phyloP scores from a whole-genome alignment of 345 rosid genomes.

The Hibiscus mutabilis region DNA sequence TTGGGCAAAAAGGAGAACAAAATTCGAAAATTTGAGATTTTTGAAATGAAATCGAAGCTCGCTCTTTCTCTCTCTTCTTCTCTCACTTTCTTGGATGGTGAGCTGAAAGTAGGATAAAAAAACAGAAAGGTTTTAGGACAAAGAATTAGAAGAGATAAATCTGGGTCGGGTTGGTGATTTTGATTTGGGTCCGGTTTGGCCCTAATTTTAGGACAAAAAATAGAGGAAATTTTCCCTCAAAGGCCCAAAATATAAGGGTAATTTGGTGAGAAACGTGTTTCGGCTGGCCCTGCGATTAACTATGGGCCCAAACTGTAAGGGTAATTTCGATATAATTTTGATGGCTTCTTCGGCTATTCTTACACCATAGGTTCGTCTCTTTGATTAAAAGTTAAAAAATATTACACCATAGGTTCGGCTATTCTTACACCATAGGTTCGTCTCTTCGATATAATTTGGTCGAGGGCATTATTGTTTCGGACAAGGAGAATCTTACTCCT shows the following conservation, averaged over 20 bases:
- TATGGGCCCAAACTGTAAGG: too few relatives aligned
- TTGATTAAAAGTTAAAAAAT: not conserved
- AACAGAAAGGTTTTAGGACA: not conserved
- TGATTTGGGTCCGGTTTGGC: conserved; percentile 2
- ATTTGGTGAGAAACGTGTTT: not conserved
- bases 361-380: not conserved
- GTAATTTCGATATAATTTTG: not conserved
- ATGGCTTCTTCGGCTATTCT: not conserved
- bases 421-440: too few relatives aligned
- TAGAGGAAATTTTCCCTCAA: not conserved
- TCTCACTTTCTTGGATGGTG: not conserved
- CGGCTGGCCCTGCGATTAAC: too few relatives aligned
- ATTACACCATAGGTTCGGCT: too few relatives aligned
- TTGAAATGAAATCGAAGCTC: not conserved
- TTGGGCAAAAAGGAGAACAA: conserved; percentile 9
- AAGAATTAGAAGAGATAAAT: not conserved
- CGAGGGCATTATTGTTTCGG: too few relatives aligned
- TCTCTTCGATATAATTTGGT: too few relatives aligned
- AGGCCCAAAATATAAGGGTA: not conserved
- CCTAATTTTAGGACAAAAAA: not conserved
- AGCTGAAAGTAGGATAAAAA: not conserved
- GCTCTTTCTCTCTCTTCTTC: not conserved
- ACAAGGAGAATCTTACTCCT: too few relatives aligned
- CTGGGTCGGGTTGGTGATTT: conserved; percentile 4
- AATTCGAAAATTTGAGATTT: not conserved